A percentile compares a stretch with the other conserved stretches of the same genome.
Conservation (phyloP, 495 filamentous ascomycete species). For the Hypoxylon cercidicola region DNA sequence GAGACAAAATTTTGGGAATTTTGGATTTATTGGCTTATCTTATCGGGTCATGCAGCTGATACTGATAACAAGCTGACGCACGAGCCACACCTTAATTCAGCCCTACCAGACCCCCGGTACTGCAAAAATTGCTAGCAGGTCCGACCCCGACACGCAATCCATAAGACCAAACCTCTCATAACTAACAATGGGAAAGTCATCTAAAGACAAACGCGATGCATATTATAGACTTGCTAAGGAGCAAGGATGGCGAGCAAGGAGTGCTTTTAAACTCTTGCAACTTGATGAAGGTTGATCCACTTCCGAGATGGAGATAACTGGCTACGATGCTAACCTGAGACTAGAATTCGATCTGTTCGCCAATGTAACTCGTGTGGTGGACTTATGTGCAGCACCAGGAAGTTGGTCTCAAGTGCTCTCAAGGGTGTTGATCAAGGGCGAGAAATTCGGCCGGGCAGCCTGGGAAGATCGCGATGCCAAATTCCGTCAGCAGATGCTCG, state of each 20-base stretch:
- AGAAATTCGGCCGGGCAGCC: conserved; percentile 83
- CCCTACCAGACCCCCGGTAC: conserved; percentile 23
- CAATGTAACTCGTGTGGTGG: conserved; percentile 88
- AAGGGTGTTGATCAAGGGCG: conserved; percentile 88
- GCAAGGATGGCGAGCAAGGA: conserved; percentile 96
- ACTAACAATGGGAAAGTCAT: conserved; percentile 88
- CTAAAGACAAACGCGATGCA: conserved; percentile 97
- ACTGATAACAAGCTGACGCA: conserved; percentile 13
- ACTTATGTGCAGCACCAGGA: conserved; percentile 94
- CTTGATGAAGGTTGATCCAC: conserved; percentile 74
- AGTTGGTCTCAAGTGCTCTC: conserved; percentile 98
- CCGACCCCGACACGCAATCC: not conserved
- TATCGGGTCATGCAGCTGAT: not conserved
- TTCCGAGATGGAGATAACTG: conserved; percentile 3
- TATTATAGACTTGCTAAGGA: conserved; percentile 99
- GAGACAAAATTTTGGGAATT: conserved; percentile 41
- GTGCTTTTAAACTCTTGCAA: conserved; percentile 96
- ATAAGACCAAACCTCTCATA: not conserved
- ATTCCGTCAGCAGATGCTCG: conserved; percentile 65
- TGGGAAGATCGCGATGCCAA: conserved; percentile 83
- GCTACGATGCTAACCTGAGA: conserved; percentile 35
- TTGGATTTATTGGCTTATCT: conserved; percentile 17
- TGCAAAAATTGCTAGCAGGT: conserved; percentile 19
- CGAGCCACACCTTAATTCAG: conserved; percentile 40
- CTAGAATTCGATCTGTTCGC: conserved; percentile 91